Conservation (phyloP, 2,329 filamentous ascomycete genomes). For the Nemania bipapillata region DNA sequence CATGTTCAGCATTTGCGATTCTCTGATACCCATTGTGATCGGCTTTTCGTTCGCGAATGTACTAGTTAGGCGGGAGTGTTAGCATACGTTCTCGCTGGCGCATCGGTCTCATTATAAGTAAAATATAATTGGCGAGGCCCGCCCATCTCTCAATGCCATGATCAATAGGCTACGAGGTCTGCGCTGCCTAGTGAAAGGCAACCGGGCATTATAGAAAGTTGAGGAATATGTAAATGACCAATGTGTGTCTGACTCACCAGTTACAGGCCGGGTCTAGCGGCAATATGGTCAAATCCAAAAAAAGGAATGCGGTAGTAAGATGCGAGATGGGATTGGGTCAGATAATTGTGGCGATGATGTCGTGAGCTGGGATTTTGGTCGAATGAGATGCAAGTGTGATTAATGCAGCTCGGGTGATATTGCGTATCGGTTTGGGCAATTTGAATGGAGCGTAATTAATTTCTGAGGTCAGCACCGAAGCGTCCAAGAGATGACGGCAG, state of each 20-base stretch:
- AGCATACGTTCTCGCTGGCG: constrained; percentile 30
- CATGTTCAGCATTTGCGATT: constrained; percentile 51
- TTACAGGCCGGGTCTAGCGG: constrained; percentile 47
- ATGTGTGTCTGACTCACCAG: constrained; percentile 52
- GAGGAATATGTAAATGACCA: constrained; percentile 35
- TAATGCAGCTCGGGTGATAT: constrained; percentile 39
- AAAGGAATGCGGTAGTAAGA: constrained; percentile 37
- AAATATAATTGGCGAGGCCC: constrained; percentile 13
- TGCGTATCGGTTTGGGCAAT: constrained; percentile 34
- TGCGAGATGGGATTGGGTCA: constrained; percentile 48
- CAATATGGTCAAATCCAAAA: constrained; percentile 46
- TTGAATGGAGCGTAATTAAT: constrained; percentile 47
- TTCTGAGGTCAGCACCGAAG: constrained; percentile 52
- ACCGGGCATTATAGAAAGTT: constrained; percentile 37
- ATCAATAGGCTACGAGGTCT: constrained; percentile 33
- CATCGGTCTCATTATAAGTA: constrained; percentile 36
- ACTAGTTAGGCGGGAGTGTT: constrained; percentile 31
- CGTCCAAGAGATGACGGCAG: constrained; percentile 49
- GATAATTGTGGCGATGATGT: constrained; percentile 47
- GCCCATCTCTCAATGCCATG: constrained; percentile 32
- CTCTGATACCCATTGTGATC: constrained; percentile 48
- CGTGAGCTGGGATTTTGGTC: constrained; percentile 46
- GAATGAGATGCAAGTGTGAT: constrained; percentile 44
- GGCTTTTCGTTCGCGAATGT: constrained; percentile 7
- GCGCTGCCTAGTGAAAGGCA: constrained; percentile 27